Evolutionary conservation across 2,329 filamentous ascomycete species (phyloP), one percentile per base, ranked within the genome.

Genomic region (Madurella fahalii): DNA sequence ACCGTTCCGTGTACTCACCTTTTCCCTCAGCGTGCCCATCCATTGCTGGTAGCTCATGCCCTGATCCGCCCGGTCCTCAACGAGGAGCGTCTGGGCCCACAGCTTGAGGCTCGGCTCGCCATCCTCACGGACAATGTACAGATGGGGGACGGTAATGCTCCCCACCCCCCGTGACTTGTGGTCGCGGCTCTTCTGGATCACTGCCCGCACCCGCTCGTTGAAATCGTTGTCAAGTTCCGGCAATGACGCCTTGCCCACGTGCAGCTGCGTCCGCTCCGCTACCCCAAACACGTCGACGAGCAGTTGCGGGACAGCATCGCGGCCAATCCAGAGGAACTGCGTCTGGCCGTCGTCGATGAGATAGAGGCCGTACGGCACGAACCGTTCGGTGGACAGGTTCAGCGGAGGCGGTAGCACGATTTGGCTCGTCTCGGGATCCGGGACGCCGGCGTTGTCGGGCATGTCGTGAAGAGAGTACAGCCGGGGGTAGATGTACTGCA

Each of bases 271-370:
- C 67, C 89, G 85, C 72, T 96, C 92, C 44, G 86, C 79, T 11
- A 94, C 80, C 20, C 91, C 93, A 69, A 99, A 99, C 5, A 97
- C 93, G 65, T 99, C 94, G 50, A 81, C 73, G 40, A 97, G 77
- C 32, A 99, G 80, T 67, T 95, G 90, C 1, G 91, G 90, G 30
- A 99, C 90, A 1, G 93, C 87, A 63, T 99, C 93, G 37, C 92
- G 85, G 13, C 94, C 94, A 17, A 97, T 81, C 94, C 94, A 99
- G 46, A 99, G 74, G 80, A 99, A 99, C 70, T 99, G 94, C 5
- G 90, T 96, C 72, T 96, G 93, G 2, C 92, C 92, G 67, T 99
- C 94, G 65, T 99, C 94, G 64, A 99, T 94, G 54, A 99, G 81
- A 72, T 99, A 99, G 16, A 99, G 77, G 30, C 94, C 94, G 67